Percentiles rank a stretch among this genome's conserved stretches.
phyloP scores from a whole-genome alignment of 495 filamentous ascomycete species.

The Lentithecium fluviatile region DNA sequence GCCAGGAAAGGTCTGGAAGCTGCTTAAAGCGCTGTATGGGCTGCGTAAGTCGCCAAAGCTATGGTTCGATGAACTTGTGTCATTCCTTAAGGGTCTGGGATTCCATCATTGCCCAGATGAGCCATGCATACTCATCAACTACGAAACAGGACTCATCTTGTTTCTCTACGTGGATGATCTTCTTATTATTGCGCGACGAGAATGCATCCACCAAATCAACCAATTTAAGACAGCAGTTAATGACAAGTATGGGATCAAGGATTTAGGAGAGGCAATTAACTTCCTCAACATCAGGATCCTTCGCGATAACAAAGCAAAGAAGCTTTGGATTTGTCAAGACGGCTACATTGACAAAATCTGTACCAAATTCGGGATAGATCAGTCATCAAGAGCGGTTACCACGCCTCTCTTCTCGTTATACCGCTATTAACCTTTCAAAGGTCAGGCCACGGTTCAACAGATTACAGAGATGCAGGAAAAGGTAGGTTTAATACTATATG shows the following conservation, averaged over 20 bases:
- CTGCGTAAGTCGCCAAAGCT: neutral
- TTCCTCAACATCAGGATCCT: neutral
- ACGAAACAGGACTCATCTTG: neutral
- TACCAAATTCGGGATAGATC: neutral
- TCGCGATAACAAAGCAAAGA: neutral
- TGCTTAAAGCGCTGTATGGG: neutral
- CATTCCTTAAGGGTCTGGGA: neutral
- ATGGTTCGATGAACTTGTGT: neutral
- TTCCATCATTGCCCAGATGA: neutral
- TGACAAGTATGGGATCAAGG: neutral
- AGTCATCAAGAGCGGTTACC: neutral
- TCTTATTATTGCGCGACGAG: neutral
- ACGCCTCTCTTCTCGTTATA: neutral
- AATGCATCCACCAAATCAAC: neutral
- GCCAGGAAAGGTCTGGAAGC: neutral
- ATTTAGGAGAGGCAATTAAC: neutral
- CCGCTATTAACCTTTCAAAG: neutral
- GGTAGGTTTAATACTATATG: slow-evolving; percentile 11
- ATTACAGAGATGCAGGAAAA: neutral
- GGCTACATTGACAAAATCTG: neutral
- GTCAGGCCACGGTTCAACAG: neutral
- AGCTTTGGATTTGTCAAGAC: neutral
- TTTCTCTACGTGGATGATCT: neutral
- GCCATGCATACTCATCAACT: neutral
- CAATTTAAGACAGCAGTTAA: neutral